Evolutionary conservation across 1,284 basidiomycete genomes (phyloP).

Genomic region (Cronartium quercuum): DNA sequence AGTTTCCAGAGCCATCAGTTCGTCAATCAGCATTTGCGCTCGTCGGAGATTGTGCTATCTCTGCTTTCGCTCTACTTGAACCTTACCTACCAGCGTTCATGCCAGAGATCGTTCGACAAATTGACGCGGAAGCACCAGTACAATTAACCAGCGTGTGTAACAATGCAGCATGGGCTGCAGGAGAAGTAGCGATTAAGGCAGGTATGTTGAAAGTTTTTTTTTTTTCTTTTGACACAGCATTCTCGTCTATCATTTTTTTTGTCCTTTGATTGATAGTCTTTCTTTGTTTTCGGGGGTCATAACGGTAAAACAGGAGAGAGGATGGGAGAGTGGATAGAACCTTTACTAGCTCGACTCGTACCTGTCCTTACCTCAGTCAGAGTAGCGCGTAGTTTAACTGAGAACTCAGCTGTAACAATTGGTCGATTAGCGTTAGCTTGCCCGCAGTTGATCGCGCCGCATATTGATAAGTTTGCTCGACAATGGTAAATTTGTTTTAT

Average conservation of each 20-base stretch:
- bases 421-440: constrained; percentile 91
- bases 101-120: constrained; percentile 79
- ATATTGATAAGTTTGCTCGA: constrained; percentile 82
- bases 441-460: constrained; percentile 77
- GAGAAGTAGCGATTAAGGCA: constrained; percentile 69
- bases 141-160: constrained; percentile 96
- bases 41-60: constrained; percentile 95
- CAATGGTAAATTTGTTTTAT: constrained; percentile 59
- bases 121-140: constrained; percentile 79
- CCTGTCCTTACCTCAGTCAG: constrained; percentile 85
- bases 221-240: neutral
- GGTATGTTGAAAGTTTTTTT: constrained; percentile 37
- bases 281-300: constrained; percentile 43
- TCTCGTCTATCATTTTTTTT: neutral
- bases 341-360: constrained; percentile 78
- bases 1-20: constrained; percentile 75
- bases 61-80: constrained; percentile 77
- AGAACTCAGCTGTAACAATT: constrained; percentile 99
- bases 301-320: constrained; percentile 60
- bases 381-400: constrained; percentile 85
- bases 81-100: constrained; percentile 81
- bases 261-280: constrained; percentile 15
- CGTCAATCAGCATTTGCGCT: constrained; percentile 95
- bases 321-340: constrained; percentile 80
- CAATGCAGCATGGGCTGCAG: constrained; percentile 99